A percentile compares a stretch with the other conserved stretches of the same genome.
phyloP scores from a whole-genome alignment of 148 eudicot species.

The Euryodendron excelsum region DNA sequence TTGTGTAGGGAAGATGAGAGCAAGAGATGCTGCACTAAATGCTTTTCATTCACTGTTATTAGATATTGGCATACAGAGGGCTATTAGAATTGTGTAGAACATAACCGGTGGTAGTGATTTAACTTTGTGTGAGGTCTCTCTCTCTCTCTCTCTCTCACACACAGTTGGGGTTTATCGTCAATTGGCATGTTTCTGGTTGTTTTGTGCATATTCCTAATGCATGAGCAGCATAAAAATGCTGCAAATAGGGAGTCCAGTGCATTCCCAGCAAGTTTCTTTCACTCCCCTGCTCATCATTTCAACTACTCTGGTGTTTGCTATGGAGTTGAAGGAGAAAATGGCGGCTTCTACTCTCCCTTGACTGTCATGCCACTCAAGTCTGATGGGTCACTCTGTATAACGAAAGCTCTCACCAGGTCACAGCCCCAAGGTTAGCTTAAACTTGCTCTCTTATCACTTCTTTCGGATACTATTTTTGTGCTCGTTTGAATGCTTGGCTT shows the following conservation, averaged over 20 bases:
- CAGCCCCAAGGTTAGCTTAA: slow-evolving; percentile 54
- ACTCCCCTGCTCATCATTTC: slow-evolving; percentile 27
- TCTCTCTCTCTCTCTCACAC: no score
- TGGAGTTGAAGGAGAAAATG: slow-evolving; percentile 45
- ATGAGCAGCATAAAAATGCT: no score
- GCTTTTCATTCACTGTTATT: slow-evolving; percentile 92
- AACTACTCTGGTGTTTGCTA: slow-evolving; percentile 39
- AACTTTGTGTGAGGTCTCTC: slow-evolving; percentile 93
- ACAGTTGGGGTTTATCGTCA: no score
- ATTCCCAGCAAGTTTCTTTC: slow-evolving; percentile 31
- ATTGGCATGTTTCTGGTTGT: no score
- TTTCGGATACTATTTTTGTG: neutral
- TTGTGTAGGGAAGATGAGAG: slow-evolving; percentile 77
- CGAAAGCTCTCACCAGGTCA: slow-evolving; percentile 46
- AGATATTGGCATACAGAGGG: slow-evolving; percentile 94
- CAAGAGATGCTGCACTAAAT: slow-evolving; percentile 97
- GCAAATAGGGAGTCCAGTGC: no score
- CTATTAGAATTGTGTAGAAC: slow-evolving; percentile 97
- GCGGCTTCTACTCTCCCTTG: slow-evolving; percentile 41
- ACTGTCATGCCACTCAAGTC: slow-evolving; percentile 86
- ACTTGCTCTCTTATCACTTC: neutral
- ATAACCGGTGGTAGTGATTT: slow-evolving; percentile 93
- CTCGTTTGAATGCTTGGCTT: neutral
- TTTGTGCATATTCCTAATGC: no score
- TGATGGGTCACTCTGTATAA: slow-evolving; percentile 83